These are phyloP conservation scores for Fusarium oligoseptatum DNA, from an alignment of 2,329 filamentous ascomycete species.

Conservation along the genomic window DNA sequence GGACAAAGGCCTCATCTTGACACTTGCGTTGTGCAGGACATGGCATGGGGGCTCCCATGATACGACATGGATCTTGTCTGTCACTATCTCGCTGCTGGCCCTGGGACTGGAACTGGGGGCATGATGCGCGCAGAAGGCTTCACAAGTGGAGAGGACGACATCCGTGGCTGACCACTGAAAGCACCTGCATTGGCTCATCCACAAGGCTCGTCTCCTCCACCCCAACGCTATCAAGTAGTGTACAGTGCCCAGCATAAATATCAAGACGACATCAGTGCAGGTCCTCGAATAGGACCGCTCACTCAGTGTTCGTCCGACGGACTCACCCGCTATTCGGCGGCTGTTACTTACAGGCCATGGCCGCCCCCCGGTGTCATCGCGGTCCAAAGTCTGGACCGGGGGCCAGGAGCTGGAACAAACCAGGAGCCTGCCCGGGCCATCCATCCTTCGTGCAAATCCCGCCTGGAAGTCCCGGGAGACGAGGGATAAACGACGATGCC, in stretches of 20 bases:
- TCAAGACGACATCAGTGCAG: background rate
- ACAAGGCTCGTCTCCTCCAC: slow-evolving; percentile 22
- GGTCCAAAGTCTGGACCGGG: slow-evolving; percentile 7
- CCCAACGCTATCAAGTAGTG: slow-evolving; percentile 7
- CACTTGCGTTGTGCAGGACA: slow-evolving; percentile 4
- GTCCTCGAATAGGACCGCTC: background rate
- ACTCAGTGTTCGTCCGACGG: background rate
- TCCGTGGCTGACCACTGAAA: slow-evolving; percentile 38
- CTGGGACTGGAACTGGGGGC: slow-evolving; percentile 17
- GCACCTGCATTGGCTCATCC: slow-evolving; percentile 32
- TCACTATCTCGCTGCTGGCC: slow-evolving; percentile 24
- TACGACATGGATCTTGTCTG: slow-evolving; percentile 26
- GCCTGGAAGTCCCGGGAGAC: slow-evolving; percentile 33
- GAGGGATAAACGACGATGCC: slow-evolving; percentile 30
- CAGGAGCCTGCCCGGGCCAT: slow-evolving; percentile 2
- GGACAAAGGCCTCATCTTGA: slow-evolving; percentile 38
- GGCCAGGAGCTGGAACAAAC: background rate
- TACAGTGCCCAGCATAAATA: background rate
- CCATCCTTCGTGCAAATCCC: slow-evolving; percentile 10
- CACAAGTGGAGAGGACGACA: slow-evolving; percentile 27
- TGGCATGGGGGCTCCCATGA: slow-evolving; percentile 1
- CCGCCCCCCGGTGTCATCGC: slow-evolving; percentile 5
- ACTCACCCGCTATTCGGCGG: background rate
- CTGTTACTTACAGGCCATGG: slow-evolving; percentile 1
- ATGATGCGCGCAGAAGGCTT: slow-evolving; percentile 14